Base-by-base conservation (phyloP, 2,329 filamentous ascomycete species). In the Sclerotinia trifoliorum region DNA sequence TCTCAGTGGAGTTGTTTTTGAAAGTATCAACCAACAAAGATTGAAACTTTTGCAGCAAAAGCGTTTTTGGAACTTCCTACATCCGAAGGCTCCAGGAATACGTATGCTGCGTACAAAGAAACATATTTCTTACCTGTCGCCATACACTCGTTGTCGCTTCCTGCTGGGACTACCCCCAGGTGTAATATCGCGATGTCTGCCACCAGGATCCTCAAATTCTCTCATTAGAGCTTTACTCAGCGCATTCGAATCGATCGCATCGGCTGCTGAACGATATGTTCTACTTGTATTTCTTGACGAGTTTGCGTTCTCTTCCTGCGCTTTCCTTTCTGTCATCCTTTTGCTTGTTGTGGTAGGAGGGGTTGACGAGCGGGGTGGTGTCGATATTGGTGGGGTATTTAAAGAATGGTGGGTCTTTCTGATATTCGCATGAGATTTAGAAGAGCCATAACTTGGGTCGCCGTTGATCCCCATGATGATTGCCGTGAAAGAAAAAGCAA, bases 131-230 rank as follows among this genome's bases (percentile, higher is more conserved):
- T 73, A 78, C 77, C 83, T 81, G 71, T 86, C 84, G 64, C 86
- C 87, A 75, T 90, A 89, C 24, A 90, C 81, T 71, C 88, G 83
- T 77, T 89, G 88, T 71, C 88, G 83, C 79, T 91, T 91, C 70
- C 89, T 82, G 77, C 87, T 89, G 5, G 89, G 88, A 77, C 88
- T 91, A 42, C 85, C 83, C 55, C 82, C 85, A 5, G 88, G 88
- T 42, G 88, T 90, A 68, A 84, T 83, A 72, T 89, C 87, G 74
- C 86, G 80, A 58, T 82, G 81, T 69, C 66, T 57, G 3, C 82
- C 82, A n/a, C 85, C 85, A 17, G 82, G 83, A 68, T 87, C 83
- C 73, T 89, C 86, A 71, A 87, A 84, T 56, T 87, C 83, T 74
- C 86, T 85, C 71, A 78, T 67, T 4, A 90, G 79, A 35, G 87